Evolutionary conservation across 2,329 filamentous ascomycete species (phyloP).

Genomic region (Mariannaea sp.): DNA sequence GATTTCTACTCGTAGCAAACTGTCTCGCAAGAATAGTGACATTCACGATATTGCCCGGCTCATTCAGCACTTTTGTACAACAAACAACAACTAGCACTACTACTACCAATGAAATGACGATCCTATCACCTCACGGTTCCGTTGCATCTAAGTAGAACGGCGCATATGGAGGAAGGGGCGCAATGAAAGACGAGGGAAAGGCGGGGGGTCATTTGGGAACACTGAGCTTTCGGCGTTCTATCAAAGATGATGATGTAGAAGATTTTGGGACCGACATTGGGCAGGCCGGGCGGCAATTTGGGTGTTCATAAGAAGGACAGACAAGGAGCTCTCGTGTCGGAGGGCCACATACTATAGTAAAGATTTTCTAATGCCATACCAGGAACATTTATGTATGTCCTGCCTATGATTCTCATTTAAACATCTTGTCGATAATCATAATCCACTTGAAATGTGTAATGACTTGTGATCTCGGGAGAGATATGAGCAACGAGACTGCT

Average conservation of each 20-base stretch:
- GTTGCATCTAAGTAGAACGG: slow-evolving; percentile 38
- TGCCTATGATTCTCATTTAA: slow-evolving; percentile 33
- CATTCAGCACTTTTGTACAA: slow-evolving; percentile 35
- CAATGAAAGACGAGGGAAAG: too few species aligned
- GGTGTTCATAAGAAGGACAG: slow-evolving; percentile 17
- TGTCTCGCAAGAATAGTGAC: slow-evolving; percentile 41
- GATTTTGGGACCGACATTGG: slow-evolving; percentile 9
- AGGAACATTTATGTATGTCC: slow-evolving; percentile 26
- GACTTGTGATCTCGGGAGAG: neutral
- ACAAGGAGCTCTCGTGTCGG: slow-evolving; percentile 14
- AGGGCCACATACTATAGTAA: slow-evolving; percentile 33
- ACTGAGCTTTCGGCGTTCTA: slow-evolving; percentile 27
- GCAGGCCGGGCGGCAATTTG: slow-evolving; percentile 8
- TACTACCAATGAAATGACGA: slow-evolving; percentile 39
- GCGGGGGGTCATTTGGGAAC: too few species aligned
- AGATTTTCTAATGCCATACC: slow-evolving; percentile 36
- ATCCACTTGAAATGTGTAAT: neutral
- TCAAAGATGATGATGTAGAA: slow-evolving; percentile 21
- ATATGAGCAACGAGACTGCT: too few species aligned
- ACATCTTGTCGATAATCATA: neutral
- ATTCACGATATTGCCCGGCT: slow-evolving; percentile 24
- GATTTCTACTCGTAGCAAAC: slow-evolving; percentile 40
- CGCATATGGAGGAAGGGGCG: slow-evolving; percentile 29
- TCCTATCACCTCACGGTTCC: slow-evolving; percentile 33
- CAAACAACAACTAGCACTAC: too few species aligned